phyloP scores from a whole-genome alignment of 768 basidiomycete species.

The Rhodocollybia butyracea region DNA sequence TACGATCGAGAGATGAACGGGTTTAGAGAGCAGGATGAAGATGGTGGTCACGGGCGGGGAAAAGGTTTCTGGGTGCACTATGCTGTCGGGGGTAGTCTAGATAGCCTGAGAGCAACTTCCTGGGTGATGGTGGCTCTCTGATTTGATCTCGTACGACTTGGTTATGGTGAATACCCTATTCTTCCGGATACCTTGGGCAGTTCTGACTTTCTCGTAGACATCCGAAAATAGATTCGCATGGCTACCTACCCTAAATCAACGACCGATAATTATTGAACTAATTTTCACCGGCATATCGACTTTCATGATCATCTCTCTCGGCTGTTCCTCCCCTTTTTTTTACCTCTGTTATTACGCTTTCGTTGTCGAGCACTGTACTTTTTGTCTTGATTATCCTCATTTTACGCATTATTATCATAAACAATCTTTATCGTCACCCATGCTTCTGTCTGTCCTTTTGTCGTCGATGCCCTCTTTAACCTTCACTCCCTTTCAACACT shows the following conservation, averaged over 20 bases:
- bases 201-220: neutral
- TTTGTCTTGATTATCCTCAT: neutral
- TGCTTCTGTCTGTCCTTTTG: neutral
- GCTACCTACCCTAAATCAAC: neutral
- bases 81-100: constrained; percentile 62
- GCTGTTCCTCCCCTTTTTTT: neutral
- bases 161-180: neutral
- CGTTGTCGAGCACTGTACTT: constrained; percentile 9
- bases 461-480: neutral
- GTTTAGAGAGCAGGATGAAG: constrained; percentile 59
- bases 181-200: neutral
- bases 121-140: constrained; percentile 12
- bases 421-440: neutral
- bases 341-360: constrained; percentile 6
- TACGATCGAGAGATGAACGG: constrained; percentile 65
- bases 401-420: neutral
- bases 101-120: constrained; percentile 6
- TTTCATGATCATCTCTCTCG: neutral
- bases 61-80: constrained; percentile 60
- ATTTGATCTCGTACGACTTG: neutral
- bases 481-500: neutral
- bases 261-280: neutral
- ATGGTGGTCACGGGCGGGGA: constrained; percentile 59
- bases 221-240: constrained; percentile 6
- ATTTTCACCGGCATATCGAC: neutral